Base-by-base conservation (phyloP, 2,329 filamentous ascomycete species). In the Colletotrichum liaoningense region DNA sequence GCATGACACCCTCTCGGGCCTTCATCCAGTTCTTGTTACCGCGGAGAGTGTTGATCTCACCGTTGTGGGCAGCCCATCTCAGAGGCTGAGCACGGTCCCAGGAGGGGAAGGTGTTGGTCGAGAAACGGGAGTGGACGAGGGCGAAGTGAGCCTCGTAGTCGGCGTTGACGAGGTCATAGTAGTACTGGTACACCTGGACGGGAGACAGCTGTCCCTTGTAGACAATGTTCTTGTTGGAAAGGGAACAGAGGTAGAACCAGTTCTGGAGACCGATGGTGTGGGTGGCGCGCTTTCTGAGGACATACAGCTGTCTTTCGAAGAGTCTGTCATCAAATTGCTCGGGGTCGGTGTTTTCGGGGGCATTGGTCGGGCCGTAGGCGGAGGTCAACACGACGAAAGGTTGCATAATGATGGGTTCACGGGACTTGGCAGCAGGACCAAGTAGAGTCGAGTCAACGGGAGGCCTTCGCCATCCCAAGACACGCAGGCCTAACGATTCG, bases 21-120 rank as follows among this genome's bases (percentile, higher is more conserved):
- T 95, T 93, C 96, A 98, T 98, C 96, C 96, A 98, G 86, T 98
- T 98, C 89, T 98, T 98, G 88, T 98, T 98, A 74, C 96, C 96
- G 81, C 96, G 93, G 75, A 98, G 87, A 1, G 96, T 98, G 85
- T 98, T 98, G 82, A 98, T 98, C 86, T 98, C 96, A 88, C 96
- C 96, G 83, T 98, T 98, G 88, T 98, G 96, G 79, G 96, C 96
- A 76, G 95, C 95, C 96, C 96, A 98, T 85, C 96, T 92, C 76
- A 98, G 87, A 75, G 96, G 96, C 86, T 98, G 96, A 74, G 96
- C 97, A 86, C 96, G 94, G 84, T 98, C 97, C 96, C 96, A 98
- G 1, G 95, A 98, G 24, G 96, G 96, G 85, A 98, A 98, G 65
- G 96, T 98, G 88, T 98, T 98, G 74, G 96, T 98, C 35, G 95